Evolutionary conservation across 1,284 basidiomycete species (phyloP).

Genomic region (Ustilago nuda): DNA sequence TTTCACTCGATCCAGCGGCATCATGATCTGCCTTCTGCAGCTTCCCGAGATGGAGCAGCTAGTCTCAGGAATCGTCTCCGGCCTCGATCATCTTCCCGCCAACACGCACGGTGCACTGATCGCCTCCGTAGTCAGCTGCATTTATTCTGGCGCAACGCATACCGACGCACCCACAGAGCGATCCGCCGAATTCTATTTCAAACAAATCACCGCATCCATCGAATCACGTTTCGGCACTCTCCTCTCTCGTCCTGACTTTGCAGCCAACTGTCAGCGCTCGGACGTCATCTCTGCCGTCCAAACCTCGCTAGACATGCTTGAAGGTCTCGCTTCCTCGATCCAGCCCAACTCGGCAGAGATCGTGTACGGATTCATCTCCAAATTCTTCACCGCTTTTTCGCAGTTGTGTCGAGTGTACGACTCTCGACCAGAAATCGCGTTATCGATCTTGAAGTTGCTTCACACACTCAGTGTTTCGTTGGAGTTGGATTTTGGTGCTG

Average conservation of each 20-base stretch:
- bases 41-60: constrained; percentile 54
- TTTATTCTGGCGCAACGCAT: constrained; percentile 53
- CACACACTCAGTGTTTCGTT: constrained; percentile 43
- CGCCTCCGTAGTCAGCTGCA: constrained; percentile 58
- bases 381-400: constrained; percentile 50
- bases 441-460: constrained; percentile 37
- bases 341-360: constrained; percentile 53
- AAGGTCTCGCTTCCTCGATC: constrained; percentile 50
- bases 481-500: constrained; percentile 45
- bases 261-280: constrained; percentile 44
- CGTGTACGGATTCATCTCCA: constrained; percentile 52
- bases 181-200: constrained; percentile 51
- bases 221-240: constrained; percentile 48
- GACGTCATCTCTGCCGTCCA: constrained; percentile 53
- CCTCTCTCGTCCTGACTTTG: constrained; percentile 46
- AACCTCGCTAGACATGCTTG: constrained; percentile 59
- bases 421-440: constrained; percentile 46
- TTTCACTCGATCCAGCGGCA: constrained; percentile 53
- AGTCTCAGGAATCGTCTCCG: constrained; percentile 43
- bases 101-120: constrained; percentile 59
- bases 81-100: constrained; percentile 55
- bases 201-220: constrained; percentile 57
- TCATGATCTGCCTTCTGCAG: constrained; percentile 58
- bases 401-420: constrained; percentile 47
- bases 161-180: constrained; percentile 21